phyloP scores from a whole-genome alignment of 2,329 filamentous ascomycete genomes.

The Pseudogymnoascus sp. region DNA sequence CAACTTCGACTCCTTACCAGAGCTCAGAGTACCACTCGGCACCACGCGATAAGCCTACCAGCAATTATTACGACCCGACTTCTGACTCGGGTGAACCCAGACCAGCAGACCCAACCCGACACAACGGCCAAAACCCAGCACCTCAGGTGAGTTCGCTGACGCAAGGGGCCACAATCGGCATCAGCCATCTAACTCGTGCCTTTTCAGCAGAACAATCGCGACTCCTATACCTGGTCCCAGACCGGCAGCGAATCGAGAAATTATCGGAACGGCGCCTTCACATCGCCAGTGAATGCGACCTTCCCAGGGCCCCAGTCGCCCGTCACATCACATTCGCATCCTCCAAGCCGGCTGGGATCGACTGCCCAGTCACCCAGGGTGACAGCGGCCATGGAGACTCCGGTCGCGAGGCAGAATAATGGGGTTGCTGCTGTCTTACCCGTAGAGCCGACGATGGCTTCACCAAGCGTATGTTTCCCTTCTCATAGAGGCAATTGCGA shows the following conservation, averaged over 20 bases:
- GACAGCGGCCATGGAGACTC: conserved; percentile 38
- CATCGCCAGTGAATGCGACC: conserved; percentile 40
- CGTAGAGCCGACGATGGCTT: conserved; percentile 18
- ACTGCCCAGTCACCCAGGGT: conserved; percentile 26
- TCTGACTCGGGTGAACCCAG: conserved; percentile 36
- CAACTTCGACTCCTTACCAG: conserved; percentile 22
- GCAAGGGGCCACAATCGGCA: conserved; percentile 5
- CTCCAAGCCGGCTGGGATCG: conserved; percentile 23
- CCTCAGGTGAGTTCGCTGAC: conserved; percentile 24
- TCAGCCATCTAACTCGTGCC: conserved; percentile 4
- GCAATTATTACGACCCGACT: conserved; percentile 40
- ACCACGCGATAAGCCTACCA: conserved; percentile 33
- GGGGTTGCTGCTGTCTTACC: conserved; percentile 24
- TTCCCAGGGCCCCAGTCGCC: conserved; percentile 43
- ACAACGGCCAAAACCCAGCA: conserved; percentile 23
- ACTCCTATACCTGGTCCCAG: conserved; percentile 42
- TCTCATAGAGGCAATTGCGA: not conserved
- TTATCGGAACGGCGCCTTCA: conserved; percentile 44
- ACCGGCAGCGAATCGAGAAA: conserved; percentile 36
- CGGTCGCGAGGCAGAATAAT: conserved; percentile 37
- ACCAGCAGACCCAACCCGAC: conserved; percentile 28
- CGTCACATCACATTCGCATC: conserved; percentile 38
- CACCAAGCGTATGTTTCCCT: conserved; percentile 21
- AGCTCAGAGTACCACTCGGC: conserved; percentile 30
- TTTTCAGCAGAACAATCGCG: conserved; percentile 36